Base-by-base conservation (phyloP, 1,284 basidiomycete species). In the Ceratobasidium sp. region DNA sequence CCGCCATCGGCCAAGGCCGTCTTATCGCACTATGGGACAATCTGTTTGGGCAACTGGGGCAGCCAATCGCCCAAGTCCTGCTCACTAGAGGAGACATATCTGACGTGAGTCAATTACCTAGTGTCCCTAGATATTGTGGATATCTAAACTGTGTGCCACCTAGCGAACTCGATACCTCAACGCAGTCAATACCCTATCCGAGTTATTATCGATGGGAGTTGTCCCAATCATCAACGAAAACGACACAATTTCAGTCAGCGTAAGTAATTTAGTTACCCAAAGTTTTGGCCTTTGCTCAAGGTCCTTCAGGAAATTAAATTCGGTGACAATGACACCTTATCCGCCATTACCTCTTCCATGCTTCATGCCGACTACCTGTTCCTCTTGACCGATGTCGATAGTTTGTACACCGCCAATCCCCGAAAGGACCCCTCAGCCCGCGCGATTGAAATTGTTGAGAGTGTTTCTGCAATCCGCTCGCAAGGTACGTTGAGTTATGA, bases 21-120 rank as follows among this genome's bases (percentile, higher is more conserved):
- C 87, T 99, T 28, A 98, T 99, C 75, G 96, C 95, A 0, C 84
- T 99, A 1, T 99, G 94, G 94, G 98, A 99, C 80, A 96, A 96
- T 79, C 84, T 99, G 52, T 99, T 99, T 78, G 87, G 93, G 1
- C 93, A 96, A 77, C 84, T 98, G 21, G 95, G 93, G 66, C 96
- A 98, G 80, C 94, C 95, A 3, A 98, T 98, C 57, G 98, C 96
- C 0, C 97, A 99, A 82, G 91, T 99, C 52, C 84, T 99, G 72
- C 83, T 99, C 49, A 99, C 98, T 0, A 86, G 97, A 71, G 94
- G 94, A 72, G 97, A 99, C 80, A 98, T 99, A 76, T 95, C 96
- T 16, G 98, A 99, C 82, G 95, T 96, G 79, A 59, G 50, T 26
- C 70, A 55, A 63, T 64, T 28, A 21, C 30, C 64, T 21, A 30